phyloP scores from a whole-genome alignment of 768 basidiomycete species.

The Favolaschia claudopus region DNA sequence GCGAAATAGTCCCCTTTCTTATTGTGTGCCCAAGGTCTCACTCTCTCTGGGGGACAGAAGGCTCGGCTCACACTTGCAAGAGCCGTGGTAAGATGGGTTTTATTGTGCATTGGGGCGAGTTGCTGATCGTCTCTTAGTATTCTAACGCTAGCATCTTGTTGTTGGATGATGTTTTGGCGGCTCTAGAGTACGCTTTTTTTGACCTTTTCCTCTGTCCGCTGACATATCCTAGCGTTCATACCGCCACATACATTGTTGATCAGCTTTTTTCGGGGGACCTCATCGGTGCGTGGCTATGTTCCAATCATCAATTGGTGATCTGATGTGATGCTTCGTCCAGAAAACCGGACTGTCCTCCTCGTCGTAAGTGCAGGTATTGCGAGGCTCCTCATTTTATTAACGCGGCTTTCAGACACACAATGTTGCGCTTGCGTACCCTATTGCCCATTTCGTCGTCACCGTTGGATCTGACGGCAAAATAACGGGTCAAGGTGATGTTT shows the following conservation, averaged over 20 bases:
- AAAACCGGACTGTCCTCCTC: constrained; percentile 83
- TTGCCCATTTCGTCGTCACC: constrained; percentile 53
- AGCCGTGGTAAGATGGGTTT: constrained; percentile 36
- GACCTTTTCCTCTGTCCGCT: neutral
- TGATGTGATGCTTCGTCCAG: too few relatives aligned
- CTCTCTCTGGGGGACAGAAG: constrained; percentile 45
- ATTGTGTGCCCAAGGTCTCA: neutral
- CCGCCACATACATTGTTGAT: constrained; percentile 81
- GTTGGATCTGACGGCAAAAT: constrained; percentile 51
- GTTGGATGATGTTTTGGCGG: constrained; percentile 76
- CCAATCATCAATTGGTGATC: too few relatives aligned
- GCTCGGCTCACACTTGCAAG: constrained; percentile 57
- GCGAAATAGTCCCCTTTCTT: constrained; percentile 30
- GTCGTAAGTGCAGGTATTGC: constrained; percentile 56
- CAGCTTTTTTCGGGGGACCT: constrained; percentile 84
- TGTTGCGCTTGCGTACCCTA: constrained; percentile 46
- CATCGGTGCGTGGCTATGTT: too few relatives aligned
- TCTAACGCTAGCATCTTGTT: constrained; percentile 67
- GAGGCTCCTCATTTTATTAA: neutral
- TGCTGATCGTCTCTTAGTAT: constrained; percentile 48
- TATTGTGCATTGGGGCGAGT: neutral
- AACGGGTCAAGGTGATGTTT: constrained; percentile 45
- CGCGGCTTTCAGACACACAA: constrained; percentile 50
- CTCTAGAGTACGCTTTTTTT: constrained; percentile 48
- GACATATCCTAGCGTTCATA: constrained; percentile 57